Base-by-base conservation (phyloP, 73 alveolate species). In the Paramecium bursaria region DNA sequence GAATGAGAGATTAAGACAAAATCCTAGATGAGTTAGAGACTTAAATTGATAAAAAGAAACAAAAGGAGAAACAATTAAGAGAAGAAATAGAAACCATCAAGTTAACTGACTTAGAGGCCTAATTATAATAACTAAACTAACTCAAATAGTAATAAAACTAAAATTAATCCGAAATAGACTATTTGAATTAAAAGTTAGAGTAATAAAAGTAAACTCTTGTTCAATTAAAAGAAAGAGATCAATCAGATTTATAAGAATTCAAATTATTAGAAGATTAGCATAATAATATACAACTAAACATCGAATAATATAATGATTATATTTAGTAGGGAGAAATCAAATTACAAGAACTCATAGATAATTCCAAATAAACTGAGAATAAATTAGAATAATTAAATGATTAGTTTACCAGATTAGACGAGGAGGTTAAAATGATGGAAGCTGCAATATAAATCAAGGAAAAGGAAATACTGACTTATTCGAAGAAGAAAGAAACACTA, bases 381-480 rank as follows among this genome's bases (percentile, higher is more conserved):
- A 35, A 67, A 31, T 35, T 42, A 33, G 82, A 67, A 2, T n/a
- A 2, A 15, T 42, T 67, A 17, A 67, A 67, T 67, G 82, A 67
- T 3, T 67, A 67, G 44, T 67, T 67, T 35, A 39, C 26, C 15
- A 67, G 44, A 67, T 31, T 67, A 10, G 82, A 67, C 44, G 82
- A 67, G 7, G 82, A 67, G 19, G 4, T 42, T 10, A 67, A 42
- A 33, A 67, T 67, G 60, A 14, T 67, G 10, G 53, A 67, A 4
- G 82, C 60, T 9, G 57, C 35, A 6, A 67, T 67, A 2, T 31
- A 67, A 67, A 39, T 67, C 15, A 67, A 67, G 44, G 82, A 67
- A 44, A 67, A 67, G 44, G 82, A 67, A 19, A 39, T 67, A 6
- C 33, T 19, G 14, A 25, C 33, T 39, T 67, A 67, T 67, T 35